Conservation (phyloP, 345 rosid genomes). For the Kernera saxatilis region DNA sequence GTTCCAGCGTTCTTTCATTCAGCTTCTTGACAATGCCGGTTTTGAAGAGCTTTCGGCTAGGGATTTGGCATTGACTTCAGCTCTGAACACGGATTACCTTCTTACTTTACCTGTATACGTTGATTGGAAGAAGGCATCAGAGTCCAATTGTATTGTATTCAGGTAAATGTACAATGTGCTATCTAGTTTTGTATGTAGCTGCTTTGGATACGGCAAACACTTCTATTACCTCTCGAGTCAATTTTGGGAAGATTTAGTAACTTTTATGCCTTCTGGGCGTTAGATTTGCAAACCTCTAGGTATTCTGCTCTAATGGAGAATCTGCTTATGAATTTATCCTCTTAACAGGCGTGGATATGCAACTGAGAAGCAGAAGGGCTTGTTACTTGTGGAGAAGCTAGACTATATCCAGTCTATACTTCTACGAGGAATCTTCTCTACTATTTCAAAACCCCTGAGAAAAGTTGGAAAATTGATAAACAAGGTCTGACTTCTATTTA, state of each 20-base stretch:
- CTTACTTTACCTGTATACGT: constrained; percentile 85
- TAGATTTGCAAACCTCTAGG: not conserved
- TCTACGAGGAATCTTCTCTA: constrained; percentile 55
- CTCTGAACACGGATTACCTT: constrained; percentile 87
- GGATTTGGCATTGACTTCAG: constrained; percentile 83
- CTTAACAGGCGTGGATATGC: constrained; percentile 85
- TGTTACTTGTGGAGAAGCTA: constrained; percentile 79
- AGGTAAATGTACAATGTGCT: constrained; percentile 38
- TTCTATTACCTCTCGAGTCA: not conserved
- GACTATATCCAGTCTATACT: constrained; percentile 85
- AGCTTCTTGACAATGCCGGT: constrained; percentile 74
- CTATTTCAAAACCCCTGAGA: constrained; percentile 68
- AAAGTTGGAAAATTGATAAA: constrained; percentile 61
- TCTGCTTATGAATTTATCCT: constrained; percentile 5
- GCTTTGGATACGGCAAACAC: not conserved
- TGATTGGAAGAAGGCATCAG: constrained; percentile 86
- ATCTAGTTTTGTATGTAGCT: not conserved
- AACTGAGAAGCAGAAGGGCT: constrained; percentile 86
- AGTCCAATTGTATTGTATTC: constrained; percentile 85
- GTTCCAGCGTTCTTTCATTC: constrained; percentile 92
- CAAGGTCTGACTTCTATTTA: constrained; percentile 42
- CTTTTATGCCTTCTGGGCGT: not conserved
- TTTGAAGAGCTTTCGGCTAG: constrained; percentile 84
- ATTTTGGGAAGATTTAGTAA: not conserved
- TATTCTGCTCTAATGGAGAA: not conserved